Evolutionary conservation across 495 filamentous ascomycete species (phyloP), one percentile per base, ranked within the genome.

Genomic region (Talaromyces ruber): DNA sequence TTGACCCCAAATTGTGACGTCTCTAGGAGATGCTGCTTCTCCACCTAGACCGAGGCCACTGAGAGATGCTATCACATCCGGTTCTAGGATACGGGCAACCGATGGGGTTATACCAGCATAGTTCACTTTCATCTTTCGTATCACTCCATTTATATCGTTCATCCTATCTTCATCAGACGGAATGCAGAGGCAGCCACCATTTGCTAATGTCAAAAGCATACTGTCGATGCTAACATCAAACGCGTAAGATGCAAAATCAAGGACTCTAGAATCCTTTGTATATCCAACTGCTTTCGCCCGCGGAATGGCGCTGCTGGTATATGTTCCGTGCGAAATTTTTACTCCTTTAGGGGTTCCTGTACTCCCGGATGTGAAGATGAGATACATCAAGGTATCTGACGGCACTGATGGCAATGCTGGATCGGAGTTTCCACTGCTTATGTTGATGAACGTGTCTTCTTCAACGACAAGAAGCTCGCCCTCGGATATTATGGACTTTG

Each of bases 321-420:
- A 68, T 6, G 76, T 77, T 57, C 65, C 64, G 62, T 87, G 84
- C 3, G 72, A 71, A 4, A 85, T 72, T 6, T 77, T 74, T 28
- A 85, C 79, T 25, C 82, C 84, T 64, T 83, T 83, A 0, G 81
- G 81, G n/a, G 72, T 79, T 4, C 80, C 80, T 1, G 81, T 84
- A n/a, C 74, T 79, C 6, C 81, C 81, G 22, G 78, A 81, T 6
- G 81, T 84, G 64, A 81, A 84, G 22, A 83, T 77, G 16, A 77
- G 65, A 62, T 75, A 81, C 67, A 75, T 72, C 5, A 73, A 63
- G 6, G 74, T 61, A 8, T 65, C 67, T 14, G 71, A 37, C 1
- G 74, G 70, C 7, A 76, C 72, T 7, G 63, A 11, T 0, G 70
- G 64, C 16, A 75, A 39, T 2, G 59, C 28, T 1, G 64, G 45